Conservation (phyloP, 139 green algal genomes). For the Chlamydomonas eustigma region DNA sequence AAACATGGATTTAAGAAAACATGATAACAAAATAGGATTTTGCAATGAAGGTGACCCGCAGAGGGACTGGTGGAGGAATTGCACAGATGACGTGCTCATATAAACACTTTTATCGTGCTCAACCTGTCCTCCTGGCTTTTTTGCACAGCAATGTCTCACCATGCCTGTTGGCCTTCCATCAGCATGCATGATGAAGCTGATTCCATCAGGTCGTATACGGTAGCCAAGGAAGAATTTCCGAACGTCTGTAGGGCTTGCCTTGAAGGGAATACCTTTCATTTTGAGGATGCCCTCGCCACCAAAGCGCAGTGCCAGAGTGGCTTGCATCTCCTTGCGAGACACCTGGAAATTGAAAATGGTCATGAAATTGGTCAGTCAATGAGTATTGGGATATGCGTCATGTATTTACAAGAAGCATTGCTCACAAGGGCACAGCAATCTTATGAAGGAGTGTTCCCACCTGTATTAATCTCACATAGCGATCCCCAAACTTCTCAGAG, state of each 20-base stretch:
- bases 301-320: slow-evolving; percentile 58
- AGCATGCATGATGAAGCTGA: slow-evolving; percentile 62
- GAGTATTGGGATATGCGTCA: too few relatives aligned
- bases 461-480: slow-evolving; percentile 60
- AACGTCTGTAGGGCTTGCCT: slow-evolving; percentile 28
- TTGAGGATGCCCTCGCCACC: slow-evolving; percentile 67
- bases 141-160: too few relatives aligned
- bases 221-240: slow-evolving; percentile 56
- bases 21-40: too few relatives aligned
- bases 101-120: too few relatives aligned
- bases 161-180: slow-evolving; percentile 75
- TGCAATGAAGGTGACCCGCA: too few relatives aligned
- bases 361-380: too few relatives aligned
- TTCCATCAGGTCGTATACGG: slow-evolving; percentile 60
- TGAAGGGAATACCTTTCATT: slow-evolving; percentile 72
- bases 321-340: slow-evolving; percentile 64
- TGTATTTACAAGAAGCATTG: too few relatives aligned
- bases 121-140: too few relatives aligned
- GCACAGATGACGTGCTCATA: too few relatives aligned
- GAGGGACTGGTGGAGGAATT: too few relatives aligned
- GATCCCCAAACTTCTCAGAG: slow-evolving; percentile 60
- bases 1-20: too few relatives aligned
- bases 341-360: slow-evolving; percentile 36
- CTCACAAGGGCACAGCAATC: too few relatives aligned
- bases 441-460: slow-evolving; percentile 18